Conservation (phyloP, 139 green algal species). For the Picochlorum sp. region DNA sequence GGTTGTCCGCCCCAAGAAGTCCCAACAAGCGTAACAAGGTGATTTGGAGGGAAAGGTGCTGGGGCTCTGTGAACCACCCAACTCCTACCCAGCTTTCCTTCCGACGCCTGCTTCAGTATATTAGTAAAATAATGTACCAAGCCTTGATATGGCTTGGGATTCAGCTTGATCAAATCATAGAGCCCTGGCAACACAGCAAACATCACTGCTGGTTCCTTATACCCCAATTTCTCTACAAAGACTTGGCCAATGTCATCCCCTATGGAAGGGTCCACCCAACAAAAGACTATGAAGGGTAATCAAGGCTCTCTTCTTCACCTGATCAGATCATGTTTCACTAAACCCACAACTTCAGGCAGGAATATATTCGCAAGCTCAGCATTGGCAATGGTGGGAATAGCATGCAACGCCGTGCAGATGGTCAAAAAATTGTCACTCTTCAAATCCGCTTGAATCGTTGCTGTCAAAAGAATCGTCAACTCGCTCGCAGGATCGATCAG, state of each 20-base stretch:
- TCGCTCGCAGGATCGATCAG: constrained; percentile 87
- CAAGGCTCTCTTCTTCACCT: constrained; percentile 92
- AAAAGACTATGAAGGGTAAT: constrained; percentile 80
- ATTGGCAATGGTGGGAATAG: constrained; percentile 54
- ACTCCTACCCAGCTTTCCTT: constrained; percentile 79
- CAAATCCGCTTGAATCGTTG: constrained; percentile 90
- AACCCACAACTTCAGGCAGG: constrained; percentile 55
- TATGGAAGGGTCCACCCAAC: constrained; percentile 56
- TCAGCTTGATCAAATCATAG: constrained; percentile 52
- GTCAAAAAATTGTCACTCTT: constrained; percentile 87
- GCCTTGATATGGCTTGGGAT: constrained; percentile 68
- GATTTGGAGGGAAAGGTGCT: constrained; percentile 97
- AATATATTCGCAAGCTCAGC: constrained; percentile 83
- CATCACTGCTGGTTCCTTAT: constrained; percentile 90
- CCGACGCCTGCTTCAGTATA: constrained; percentile 91
- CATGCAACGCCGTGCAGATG: constrained; percentile 48
- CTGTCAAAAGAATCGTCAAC: constrained; percentile 90
- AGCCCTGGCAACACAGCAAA: constrained; percentile 83
- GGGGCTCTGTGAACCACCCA: constrained; percentile 95
- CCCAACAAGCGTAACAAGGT: constrained; percentile 87
- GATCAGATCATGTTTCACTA: constrained; percentile 67
- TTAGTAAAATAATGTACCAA: constrained; percentile 83
- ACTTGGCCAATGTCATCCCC: constrained; percentile 21
- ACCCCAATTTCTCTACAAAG: constrained; percentile 31
- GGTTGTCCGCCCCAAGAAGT: constrained; percentile 67